Conservation (phyloP, 169 alveolate species). For the Babesia caballi region DNA sequence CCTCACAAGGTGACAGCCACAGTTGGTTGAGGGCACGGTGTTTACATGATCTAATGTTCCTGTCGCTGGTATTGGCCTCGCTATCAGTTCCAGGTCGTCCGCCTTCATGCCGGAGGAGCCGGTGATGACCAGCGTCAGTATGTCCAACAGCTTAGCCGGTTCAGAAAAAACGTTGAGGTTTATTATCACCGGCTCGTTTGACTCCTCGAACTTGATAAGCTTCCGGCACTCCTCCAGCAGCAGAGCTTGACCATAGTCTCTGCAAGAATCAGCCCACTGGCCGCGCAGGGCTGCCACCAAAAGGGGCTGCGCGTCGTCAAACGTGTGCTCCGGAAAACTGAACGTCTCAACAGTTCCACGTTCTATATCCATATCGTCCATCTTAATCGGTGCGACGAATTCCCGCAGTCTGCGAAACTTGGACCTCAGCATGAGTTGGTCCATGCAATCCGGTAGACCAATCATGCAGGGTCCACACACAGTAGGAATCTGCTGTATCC, state of each 20-base stretch:
- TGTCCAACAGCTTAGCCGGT: conserved; percentile 3
- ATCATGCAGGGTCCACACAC: conserved; percentile 4
- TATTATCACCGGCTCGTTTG: neutral
- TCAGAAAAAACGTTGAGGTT: conserved; percentile 4
- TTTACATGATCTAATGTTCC: neutral
- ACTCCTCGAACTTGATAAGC: neutral
- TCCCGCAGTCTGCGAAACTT: neutral
- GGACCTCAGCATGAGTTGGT: neutral
- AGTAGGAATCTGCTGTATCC: conserved; percentile 7
- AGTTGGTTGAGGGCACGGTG: neutral
- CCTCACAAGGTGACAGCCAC: neutral
- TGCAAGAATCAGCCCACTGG: neutral
- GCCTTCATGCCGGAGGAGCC: conserved; percentile 7
- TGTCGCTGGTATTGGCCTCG: neutral
- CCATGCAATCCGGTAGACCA: conserved; percentile 11
- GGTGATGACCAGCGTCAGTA: neutral
- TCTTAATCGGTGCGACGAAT: neutral
- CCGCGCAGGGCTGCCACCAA: neutral
- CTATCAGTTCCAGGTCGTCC: neutral
- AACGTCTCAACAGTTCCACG: neutral
- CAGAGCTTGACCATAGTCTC: neutral
- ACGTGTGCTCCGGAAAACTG: neutral
- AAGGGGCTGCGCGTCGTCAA: neutral
- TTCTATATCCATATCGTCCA: neutral
- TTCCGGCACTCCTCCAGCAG: neutral